Conservation (phyloP, 169 alveolate genomes). For the Cryptosporidium ryanae region DNA sequence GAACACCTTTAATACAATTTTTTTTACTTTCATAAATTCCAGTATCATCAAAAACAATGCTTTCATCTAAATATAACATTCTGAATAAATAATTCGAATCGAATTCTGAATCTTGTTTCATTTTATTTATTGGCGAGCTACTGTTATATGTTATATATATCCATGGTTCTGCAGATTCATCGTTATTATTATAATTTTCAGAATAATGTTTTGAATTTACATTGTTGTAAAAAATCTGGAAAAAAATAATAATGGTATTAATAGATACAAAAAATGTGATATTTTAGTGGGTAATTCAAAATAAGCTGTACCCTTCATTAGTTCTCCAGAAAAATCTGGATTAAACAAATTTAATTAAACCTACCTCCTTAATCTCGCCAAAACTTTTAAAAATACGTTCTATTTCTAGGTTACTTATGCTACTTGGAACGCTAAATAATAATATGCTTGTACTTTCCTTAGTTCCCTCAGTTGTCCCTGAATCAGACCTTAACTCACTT, state of each 20-base stretch:
- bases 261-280: too few species aligned
- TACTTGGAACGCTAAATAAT: constrained; percentile 19
- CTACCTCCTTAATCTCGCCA: constrained; percentile 58
- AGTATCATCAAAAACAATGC: background rate
- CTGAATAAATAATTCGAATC: background rate
- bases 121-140: constrained; percentile 22
- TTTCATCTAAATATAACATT: constrained; percentile 12
- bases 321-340: too few species aligned
- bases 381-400: constrained; percentile 13
- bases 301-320: too few species aligned
- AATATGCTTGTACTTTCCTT: constrained; percentile 10
- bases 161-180: constrained; percentile 10
- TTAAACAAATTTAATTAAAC: background rate
- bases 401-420: background rate
- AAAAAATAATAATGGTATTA: background rate
- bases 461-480: background rate
- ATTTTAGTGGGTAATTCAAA: too few species aligned
- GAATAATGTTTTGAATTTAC: too few species aligned
- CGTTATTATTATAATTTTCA: background rate
- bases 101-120: constrained; percentile 5
- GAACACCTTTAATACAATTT: background rate
- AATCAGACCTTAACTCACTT: background rate
- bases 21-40: background rate
- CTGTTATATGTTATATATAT: constrained; percentile 34
- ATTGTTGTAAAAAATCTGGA: too few species aligned